Evolutionary conservation across 2,329 filamentous ascomycete genomes (phyloP), one percentile per base, ranked within the genome.

Genomic region (Botrytis galanthina): DNA sequence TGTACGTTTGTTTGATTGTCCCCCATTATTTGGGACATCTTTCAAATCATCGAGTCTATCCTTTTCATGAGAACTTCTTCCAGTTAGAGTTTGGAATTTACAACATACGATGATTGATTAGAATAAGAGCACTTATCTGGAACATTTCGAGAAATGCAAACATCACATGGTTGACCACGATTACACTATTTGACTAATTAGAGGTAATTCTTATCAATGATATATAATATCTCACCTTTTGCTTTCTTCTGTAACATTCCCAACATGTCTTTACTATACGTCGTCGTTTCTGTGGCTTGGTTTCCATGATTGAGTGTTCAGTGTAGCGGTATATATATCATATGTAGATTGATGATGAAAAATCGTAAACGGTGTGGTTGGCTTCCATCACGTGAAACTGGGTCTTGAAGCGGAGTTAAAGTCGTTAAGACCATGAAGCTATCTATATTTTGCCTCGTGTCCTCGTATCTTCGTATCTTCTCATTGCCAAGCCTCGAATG

Each of bases 231-330:
- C 35, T 57, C 46, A 76, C 73, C 71, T 75, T 75, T 72, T 76
- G 73, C 46, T 74, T 75, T 22, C 74, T 59, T 1, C 72, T 71
- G 59, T 68, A 68, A 77, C 88, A 90, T 78, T 90, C 88, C 20
- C 85, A 87, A 77, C 88, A 90, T 10, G 87, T 89, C 72, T 90
- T 88, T 66, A 89, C 87, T 64, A 87, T 83, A 44, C 88, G 84
- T 77, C 86, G 84, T 76, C 88, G 83, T 81, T 89, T 90, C 73
- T 70, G 68, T 20, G 54, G 68, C 32, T 70, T 57, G 12, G 51
- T 61, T 32, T 70, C 68, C 68, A 70, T 70, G 29, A 35, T 51
- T n/a, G 22, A n/a, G 14, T 18, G 44, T n/a, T 37, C 12, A 37
- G 35, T 37, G 29, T 20, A n/a, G n/a, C 18, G 29, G 16, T 20